These are phyloP conservation scores for Trametes cinnabarina DNA, from an alignment of 768 basidiomycete genomes.

Conservation along the genomic window DNA sequence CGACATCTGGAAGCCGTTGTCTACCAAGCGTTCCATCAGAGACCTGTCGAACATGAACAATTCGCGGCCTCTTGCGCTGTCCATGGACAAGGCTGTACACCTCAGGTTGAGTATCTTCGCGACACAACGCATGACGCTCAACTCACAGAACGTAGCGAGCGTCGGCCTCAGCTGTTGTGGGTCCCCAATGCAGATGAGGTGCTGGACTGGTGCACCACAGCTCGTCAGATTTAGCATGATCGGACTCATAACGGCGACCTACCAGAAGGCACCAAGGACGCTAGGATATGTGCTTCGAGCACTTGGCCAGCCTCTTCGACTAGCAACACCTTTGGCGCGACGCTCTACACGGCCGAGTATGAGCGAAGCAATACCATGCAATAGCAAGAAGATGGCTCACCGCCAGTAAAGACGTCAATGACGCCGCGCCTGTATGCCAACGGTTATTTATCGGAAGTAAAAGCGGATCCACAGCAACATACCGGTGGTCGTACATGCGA, in stretches of 20 bases:
- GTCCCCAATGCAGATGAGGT: slow-evolving; percentile 79
- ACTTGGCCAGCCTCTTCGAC: slow-evolving; percentile 86
- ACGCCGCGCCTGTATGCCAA: slow-evolving; percentile 59
- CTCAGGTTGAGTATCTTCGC: not conserved
- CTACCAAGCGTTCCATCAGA: slow-evolving; percentile 70
- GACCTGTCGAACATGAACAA: slow-evolving; percentile 63
- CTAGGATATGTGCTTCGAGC: slow-evolving; percentile 72
- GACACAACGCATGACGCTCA: not conserved
- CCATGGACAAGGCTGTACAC: slow-evolving; percentile 60
- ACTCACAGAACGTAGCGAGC: slow-evolving; percentile 58
- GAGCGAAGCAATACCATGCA: not conserved
- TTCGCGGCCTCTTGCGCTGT: slow-evolving; percentile 51
- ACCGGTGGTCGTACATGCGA: slow-evolving; percentile 81
- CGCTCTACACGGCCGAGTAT: slow-evolving; percentile 38
- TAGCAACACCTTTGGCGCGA: slow-evolving; percentile 59
- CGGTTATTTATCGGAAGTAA: not conserved
- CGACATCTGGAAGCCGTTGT: slow-evolving; percentile 59
- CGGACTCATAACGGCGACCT: not conserved
- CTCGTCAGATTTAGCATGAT: not conserved
- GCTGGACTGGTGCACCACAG: slow-evolving; percentile 46
- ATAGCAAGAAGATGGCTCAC: slow-evolving; percentile 35
- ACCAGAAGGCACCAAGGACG: slow-evolving; percentile 47
- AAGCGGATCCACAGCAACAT: no score
- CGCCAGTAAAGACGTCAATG: slow-evolving; percentile 54
- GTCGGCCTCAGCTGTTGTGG: slow-evolving; percentile 73